Conservation (phyloP, 75 land plant genomes). For the Pseudotsuga menziesii region DNA sequence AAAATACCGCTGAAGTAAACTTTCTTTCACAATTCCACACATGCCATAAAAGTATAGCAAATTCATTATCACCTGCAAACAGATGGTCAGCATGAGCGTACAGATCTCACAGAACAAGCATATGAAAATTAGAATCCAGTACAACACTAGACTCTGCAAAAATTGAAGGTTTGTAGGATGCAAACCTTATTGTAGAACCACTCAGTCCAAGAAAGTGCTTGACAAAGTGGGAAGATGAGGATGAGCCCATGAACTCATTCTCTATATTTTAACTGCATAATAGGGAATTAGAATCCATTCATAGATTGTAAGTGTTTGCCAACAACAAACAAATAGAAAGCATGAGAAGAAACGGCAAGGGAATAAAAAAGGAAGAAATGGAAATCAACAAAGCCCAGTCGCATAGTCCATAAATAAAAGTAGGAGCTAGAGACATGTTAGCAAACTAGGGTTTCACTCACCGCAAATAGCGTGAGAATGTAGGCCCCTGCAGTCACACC, state of each 20-base stretch:
- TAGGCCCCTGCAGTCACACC: conserved; percentile 96
- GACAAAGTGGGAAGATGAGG: conserved; percentile 85
- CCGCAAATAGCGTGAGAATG: conserved; percentile 86
- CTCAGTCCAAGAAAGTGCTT: conserved; percentile 87
- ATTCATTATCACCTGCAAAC: conserved; percentile 69
- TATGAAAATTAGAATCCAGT: neutral
- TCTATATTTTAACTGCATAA: conserved; percentile 63
- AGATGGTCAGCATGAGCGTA: neutral
- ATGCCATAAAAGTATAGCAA: conserved; percentile 88
- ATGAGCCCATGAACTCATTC: conserved; percentile 82
- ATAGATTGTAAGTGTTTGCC: neutral
- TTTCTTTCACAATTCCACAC: conserved; percentile 78
- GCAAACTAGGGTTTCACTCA: conserved; percentile 16
- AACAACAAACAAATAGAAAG: neutral
- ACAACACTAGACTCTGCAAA: neutral
- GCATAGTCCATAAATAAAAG: neutral
- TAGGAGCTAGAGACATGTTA: neutral
- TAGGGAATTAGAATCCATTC: conserved; percentile 4
- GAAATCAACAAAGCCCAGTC: neutral
- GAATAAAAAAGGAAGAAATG: neutral
- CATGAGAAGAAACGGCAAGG: conserved; percentile 6
- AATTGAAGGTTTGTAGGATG: neutral
- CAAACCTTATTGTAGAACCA: conserved; percentile 92
- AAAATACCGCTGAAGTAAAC: conserved; percentile 78
- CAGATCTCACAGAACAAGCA: neutral